Evolutionary conservation across 441 rosid genomes (phyloP).

Genomic region (Corymbia calophylla): DNA sequence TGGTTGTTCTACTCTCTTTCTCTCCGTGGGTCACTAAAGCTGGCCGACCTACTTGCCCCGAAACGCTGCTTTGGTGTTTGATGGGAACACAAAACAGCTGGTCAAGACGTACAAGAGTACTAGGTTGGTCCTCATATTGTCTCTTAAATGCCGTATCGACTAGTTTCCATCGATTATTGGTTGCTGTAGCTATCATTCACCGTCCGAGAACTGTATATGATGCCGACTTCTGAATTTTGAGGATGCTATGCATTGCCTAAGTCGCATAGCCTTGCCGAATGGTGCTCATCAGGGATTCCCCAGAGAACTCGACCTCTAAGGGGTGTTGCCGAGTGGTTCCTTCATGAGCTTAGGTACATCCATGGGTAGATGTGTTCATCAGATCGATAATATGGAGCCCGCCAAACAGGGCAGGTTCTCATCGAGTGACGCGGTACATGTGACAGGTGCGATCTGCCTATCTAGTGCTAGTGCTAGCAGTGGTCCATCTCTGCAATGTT

Average conservation of each 20-base stretch:
- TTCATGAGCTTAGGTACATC: background rate
- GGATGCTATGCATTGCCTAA: background rate
- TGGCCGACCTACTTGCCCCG: background rate
- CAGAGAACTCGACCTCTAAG: background rate
- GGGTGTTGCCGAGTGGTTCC: background rate
- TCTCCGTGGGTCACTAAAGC: background rate
- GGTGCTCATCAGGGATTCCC: background rate
- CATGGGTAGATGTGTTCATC: background rate
- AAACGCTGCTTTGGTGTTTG: background rate
- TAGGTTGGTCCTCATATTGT: background rate
- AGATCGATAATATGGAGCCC: background rate
- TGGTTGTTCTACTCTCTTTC: background rate
- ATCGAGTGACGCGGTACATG: background rate
- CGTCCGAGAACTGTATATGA: background rate
- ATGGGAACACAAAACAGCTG: slow-evolving; percentile 3
- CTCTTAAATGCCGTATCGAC: background rate
- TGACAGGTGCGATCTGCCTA: background rate
- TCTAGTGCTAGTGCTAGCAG: background rate
- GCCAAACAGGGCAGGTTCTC: background rate
- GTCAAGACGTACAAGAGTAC: background rate
- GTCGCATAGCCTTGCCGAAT: background rate
- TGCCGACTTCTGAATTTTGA: background rate
- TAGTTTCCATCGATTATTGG: background rate
- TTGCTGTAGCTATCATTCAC: background rate
- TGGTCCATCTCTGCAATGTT: background rate